phyloP scores from a whole-genome alignment of 2,329 filamentous ascomycete genomes.

The Fonsecaea monophora region DNA sequence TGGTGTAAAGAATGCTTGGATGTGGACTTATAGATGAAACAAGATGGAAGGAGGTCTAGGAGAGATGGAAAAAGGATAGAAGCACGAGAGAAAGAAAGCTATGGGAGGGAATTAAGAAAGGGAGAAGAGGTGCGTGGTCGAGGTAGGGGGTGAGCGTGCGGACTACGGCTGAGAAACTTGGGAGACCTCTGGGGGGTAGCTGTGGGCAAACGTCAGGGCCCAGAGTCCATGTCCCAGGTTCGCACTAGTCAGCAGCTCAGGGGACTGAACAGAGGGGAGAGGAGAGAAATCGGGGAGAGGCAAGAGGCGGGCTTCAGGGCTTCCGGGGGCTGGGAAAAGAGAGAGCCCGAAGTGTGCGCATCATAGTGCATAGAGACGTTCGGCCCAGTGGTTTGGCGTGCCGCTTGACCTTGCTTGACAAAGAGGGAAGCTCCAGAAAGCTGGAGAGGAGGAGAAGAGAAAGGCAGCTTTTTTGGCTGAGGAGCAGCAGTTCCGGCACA shows the following conservation, averaged over 20 bases:
- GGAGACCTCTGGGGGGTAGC: constrained; percentile 27
- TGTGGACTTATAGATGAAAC: neutral
- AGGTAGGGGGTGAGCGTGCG: constrained; percentile 28
- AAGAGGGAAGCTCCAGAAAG: constrained; percentile 6
- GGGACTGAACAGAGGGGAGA: constrained; percentile 13
- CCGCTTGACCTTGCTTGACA: constrained; percentile 15
- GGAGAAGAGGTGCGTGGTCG: constrained; percentile 39
- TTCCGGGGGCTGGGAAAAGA: constrained; percentile 13
- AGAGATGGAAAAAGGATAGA: constrained; percentile 34
- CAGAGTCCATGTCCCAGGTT: constrained; percentile 21
- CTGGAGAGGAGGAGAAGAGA: constrained; percentile 14
- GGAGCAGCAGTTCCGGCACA: neutral
- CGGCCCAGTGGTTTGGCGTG: constrained; percentile 14
- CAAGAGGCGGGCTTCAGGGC: constrained; percentile 18
- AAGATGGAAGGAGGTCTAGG: neutral
- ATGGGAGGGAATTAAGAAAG: constrained; percentile 35
- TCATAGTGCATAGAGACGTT: constrained; percentile 15
- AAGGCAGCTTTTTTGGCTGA: neutral
- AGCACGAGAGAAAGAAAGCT: constrained; percentile 32
- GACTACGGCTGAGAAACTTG: constrained; percentile 26
- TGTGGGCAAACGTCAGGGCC: constrained; percentile 36
- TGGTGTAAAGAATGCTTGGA: constrained; percentile 39
- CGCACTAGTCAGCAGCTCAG: constrained; percentile 25
- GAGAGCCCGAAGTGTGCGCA: constrained; percentile 15
- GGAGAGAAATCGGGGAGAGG: neutral